Evolutionary conservation across 768 basidiomycete species (phyloP), one percentile per base, ranked within the genome.

Genomic region (Suillus spraguei): DNA sequence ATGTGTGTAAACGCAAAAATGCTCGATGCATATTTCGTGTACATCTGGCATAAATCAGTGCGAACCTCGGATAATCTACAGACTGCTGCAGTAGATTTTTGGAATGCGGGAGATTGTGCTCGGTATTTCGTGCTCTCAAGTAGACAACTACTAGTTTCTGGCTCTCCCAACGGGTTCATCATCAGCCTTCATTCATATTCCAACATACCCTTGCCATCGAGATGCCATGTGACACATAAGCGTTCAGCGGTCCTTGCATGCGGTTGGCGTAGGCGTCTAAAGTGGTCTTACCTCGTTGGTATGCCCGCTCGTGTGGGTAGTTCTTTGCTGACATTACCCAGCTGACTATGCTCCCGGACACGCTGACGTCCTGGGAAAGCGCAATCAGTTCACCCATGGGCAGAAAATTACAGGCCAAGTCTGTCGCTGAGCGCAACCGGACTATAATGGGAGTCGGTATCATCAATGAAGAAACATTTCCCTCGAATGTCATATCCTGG

Each of bases 21-120:
- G 60, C 60, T 63, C 42, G 63, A 62, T 53, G 63, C 60, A 64
- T 64, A 60, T 36, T 39, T 36, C 60, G n/a, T 58, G 13, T 61
- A 22, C 35, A 24, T 56, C 28, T 60, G 22, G 11, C 7, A 6
- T 20, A 44, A 10, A 52, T 38, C 11, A n/a, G 11, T 28, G 11
- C 22, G 60, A 54, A 54, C 35, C 22, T 55, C 7, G 1, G 10
- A 35, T 35, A 6, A 16, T 49, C 32, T 13, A 49, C 47, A 28
- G 2, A 28, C 28, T 28, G 28, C 28, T 28, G 28, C 28, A 28
- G 28, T 28, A 28, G 28, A 28, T 28, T 28, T 28, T 28, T 28
- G 28, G 28, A 28, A 53, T 4, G 44, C 16, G 17, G 20, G 54
- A 17, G 39, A 59, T 59, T 60, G 22, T 17, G 28, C 13, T 16